Evolutionary conservation across 306 rosid genomes (phyloP), one percentile per base, ranked within the genome.

Genomic region (Argentina anserina): DNA sequence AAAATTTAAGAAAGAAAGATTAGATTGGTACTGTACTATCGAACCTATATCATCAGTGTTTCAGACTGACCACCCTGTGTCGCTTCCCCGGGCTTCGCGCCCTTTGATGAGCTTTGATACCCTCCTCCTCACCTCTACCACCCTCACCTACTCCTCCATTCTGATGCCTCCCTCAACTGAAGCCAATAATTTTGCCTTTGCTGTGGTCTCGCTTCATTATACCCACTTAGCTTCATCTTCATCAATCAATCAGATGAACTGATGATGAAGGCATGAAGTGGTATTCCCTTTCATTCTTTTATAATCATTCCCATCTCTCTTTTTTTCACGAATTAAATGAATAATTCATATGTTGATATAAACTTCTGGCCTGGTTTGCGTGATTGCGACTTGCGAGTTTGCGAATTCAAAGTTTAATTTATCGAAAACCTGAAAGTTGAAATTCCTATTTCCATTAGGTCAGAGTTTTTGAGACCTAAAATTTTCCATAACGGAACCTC

Each of bases 1-100:
- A 6, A 12, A 26, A 56, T 21, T 59, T 61, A 61, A 17, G 65
- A 26, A 70, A 52, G 64, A 58, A 59, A 52, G 64, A 58, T 28
- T 28, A 29, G 65, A 64, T 55, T 5, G 67, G 67, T 7, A 17
- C 52, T 45, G 79, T 69, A 39, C 65, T 49, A 60, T 18, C 39
- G 74, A 69, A 79, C 68, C 67, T 77, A 28, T 58, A 34, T 25
- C 31, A 25, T 23, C 34, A 81, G 83, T 69, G 80, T 73, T 63
- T 39, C 85, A 82, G 85, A 78, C 87, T 83, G 91, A 79, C 84
- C 81, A 78, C 40, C 40, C 73, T 64, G 69, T 83, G 86, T 87
- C 86, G 78, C 75, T 76, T 82, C 82, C 81, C 45, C 50, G 76
- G 70, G 67, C 77, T 85, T 76, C 78, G 84, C 76, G 82, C 80